phyloP scores from a whole-genome alignment of 306 rosid species.

The Vigna angularis region DNA sequence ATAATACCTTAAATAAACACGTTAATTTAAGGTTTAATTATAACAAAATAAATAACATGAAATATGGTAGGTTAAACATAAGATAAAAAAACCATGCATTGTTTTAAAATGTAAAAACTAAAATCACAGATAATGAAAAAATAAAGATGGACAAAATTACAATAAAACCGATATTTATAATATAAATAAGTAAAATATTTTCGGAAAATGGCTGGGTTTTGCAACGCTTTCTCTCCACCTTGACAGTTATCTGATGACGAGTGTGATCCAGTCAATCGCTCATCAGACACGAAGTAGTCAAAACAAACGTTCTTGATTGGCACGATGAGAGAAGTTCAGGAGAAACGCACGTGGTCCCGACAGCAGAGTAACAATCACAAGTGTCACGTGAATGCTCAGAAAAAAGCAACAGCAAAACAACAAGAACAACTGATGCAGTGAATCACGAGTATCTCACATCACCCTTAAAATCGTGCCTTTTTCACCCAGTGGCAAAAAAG shows the following conservation, averaged over 20 bases:
- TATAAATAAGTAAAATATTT: too few relatives aligned
- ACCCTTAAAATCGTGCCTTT: constrained; percentile 37
- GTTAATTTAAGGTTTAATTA: too few relatives aligned
- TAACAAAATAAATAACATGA: too few relatives aligned
- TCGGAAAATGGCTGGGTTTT: too few relatives aligned
- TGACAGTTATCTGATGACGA: neutral
- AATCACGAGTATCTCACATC: constrained; percentile 67
- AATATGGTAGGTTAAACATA: too few relatives aligned
- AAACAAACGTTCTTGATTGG: neutral
- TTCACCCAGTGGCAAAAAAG: constrained; percentile 38
- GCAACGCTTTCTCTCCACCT: neutral
- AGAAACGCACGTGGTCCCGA: neutral
- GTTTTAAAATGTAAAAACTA: too few relatives aligned
- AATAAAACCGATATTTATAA: too few relatives aligned
- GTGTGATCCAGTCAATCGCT: neutral
- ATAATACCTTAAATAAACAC: too few relatives aligned
- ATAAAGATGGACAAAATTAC: too few relatives aligned
- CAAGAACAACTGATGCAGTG: constrained; percentile 11
- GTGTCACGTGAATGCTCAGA: constrained; percentile 52
- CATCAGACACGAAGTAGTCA: neutral
- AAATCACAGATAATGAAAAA: too few relatives aligned
- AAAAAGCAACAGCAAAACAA: neutral
- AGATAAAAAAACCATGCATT: too few relatives aligned
- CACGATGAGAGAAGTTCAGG: neutral
- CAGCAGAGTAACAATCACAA: constrained; percentile 56